A percentile compares a stretch with the other conserved stretches of the same genome.
Evolutionary conservation across 116 monocot species (phyloP).

Genomic region (Cymodocea nodosa): DNA sequence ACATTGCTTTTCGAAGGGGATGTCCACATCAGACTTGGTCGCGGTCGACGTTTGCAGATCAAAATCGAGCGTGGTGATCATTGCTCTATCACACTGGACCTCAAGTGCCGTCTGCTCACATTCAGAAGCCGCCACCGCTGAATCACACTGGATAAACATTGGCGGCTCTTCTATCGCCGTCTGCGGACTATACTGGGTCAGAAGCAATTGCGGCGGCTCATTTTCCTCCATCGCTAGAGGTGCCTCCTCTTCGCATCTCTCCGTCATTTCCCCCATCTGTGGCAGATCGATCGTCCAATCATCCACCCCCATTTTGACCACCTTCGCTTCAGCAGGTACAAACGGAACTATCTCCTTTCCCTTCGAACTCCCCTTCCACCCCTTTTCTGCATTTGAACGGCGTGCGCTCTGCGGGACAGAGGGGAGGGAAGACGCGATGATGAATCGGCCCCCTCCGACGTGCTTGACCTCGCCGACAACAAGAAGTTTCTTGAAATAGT

Average conservation of each 20-base stretch:
- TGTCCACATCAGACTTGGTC: no score
- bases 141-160: background rate
- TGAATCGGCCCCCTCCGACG: background rate
- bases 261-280: background rate
- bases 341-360: background rate
- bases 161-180: background rate
- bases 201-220: background rate
- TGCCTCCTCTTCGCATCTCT: background rate
- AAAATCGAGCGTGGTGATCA: no score
- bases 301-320: background rate
- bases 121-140: background rate
- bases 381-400: background rate
- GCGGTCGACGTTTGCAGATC: no score
- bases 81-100: no score
- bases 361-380: background rate
- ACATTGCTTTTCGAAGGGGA: no score
- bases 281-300: background rate
- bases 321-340: background rate
- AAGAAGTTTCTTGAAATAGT: constrained; percentile 10
- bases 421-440: background rate
- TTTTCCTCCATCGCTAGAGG: background rate
- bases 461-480: constrained; percentile 2
- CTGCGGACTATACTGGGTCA: background rate
- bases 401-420: background rate
- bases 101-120: no score